Evolutionary conservation across 108 stramenopile species (phyloP), one percentile per base, ranked within the genome.

Genomic region (Skeletonema menzelii): DNA sequence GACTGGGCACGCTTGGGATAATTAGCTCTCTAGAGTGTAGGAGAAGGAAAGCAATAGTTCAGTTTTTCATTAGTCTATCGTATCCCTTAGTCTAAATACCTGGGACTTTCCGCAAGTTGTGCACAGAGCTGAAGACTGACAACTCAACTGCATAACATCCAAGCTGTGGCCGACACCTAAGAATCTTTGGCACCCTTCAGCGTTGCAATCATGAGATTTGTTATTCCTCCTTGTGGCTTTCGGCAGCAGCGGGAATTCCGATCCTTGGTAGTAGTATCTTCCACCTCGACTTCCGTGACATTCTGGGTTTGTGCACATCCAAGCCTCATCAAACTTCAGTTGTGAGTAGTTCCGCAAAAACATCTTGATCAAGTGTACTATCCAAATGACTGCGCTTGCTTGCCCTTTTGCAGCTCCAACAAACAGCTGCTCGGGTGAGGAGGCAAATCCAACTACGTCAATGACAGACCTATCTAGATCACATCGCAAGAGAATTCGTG

Each of bases 181-280:
- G 22, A 70, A 70, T 44, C 59, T 19, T 57, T 38, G 58, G 38
- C 69, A 70, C n/a, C 69, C 69, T 60, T 70, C 69, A 60, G 59
- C 59, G 27, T 70, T 27, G n/a, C 69, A 70, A 35, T 70, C 69
- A 46, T 70, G 69, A 53, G 37, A 6, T 27, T 28, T 30, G 19
- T 31, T 38, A 15, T 27, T 22, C 19, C 12, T 53, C 8, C 19
- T 44, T 28, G 24, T 30, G 5, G 44, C 19, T 53, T 22, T 22
- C 49, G 49, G 20, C 14, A n/a, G 17, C n/a, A 70, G 40, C 10
- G 59, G 13, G 46, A 70, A 70, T 59, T 70, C 69, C 5, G 69
- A 60, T 22, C 69, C 69, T 46, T n/a, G 27, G 58, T 70, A 70
- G 1, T 30, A 24, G 42, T 19, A 60, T 60, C 5, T 11, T 24